Percentiles rank a stretch among this genome's conserved stretches.
These are phyloP conservation scores for Tillandsia leiboldiana DNA, from an alignment of 176 grass and related monocot genomes.

Conservation along the genomic window DNA sequence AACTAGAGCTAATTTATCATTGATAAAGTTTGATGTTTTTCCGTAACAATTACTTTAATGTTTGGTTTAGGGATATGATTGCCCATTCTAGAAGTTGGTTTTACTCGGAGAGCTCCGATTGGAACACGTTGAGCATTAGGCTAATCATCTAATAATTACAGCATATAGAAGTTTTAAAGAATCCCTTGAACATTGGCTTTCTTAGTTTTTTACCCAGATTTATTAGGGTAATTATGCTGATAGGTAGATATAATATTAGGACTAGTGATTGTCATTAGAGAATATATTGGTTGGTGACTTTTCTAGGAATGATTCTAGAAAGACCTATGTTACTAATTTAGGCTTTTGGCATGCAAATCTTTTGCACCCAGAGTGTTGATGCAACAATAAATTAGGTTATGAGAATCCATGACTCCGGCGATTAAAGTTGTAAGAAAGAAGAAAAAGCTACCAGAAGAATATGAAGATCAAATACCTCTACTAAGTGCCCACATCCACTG, in stretches of 20 bases:
- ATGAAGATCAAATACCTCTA: too few species aligned
- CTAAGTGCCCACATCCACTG: too few species aligned
- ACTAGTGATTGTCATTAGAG: slow-evolving; percentile 11
- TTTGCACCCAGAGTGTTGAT: not conserved
- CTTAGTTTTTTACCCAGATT: slow-evolving; percentile 11
- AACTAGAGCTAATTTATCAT: not conserved
- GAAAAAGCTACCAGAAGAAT: too few species aligned
- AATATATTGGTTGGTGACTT: slow-evolving; percentile 1
- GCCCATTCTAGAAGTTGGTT: not conserved
- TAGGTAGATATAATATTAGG: not conserved
- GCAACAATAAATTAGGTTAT: not conserved
- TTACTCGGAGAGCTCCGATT: not conserved
- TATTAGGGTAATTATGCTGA: slow-evolving; percentile 1
- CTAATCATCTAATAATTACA: not conserved
- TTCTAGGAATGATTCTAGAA: slow-evolving; percentile 7
- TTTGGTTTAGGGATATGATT: not conserved
- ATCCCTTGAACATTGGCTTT: not conserved
- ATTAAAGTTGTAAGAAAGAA: not conserved
- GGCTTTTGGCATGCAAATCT: slow-evolving; percentile 18
- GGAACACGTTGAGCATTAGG: not conserved
- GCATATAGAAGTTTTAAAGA: not conserved
- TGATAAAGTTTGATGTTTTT: too few species aligned
- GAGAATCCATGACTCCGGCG: not conserved
- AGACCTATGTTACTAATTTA: slow-evolving; percentile 5
- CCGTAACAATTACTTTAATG: not conserved